phyloP scores from a whole-genome alignment of 306 rosid species.

The Vigna hirtella region DNA sequence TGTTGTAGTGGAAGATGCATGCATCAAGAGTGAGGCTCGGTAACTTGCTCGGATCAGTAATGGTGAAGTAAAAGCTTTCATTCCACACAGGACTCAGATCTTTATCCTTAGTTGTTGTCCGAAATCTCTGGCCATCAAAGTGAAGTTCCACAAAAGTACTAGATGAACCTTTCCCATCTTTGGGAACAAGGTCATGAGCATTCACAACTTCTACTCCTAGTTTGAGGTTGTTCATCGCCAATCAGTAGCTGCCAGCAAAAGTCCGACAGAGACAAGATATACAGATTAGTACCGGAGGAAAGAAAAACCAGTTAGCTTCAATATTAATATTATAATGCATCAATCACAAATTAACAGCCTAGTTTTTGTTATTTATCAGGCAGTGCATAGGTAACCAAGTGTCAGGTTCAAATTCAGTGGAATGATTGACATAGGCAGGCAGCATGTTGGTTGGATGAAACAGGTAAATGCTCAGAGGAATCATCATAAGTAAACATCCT shows the following conservation, averaged over 20 bases:
- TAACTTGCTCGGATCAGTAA: conserved; percentile 70
- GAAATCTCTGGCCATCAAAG: conserved; percentile 77
- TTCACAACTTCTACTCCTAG: conserved; percentile 81
- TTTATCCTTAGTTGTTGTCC: conserved; percentile 71
- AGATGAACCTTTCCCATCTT: conserved; percentile 81
- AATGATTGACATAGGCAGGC: not conserved
- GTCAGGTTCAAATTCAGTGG: not conserved
- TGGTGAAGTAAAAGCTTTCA: conserved; percentile 82
- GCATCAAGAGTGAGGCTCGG: conserved; percentile 73
- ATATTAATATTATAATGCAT: not conserved
- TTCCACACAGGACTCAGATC: conserved; percentile 90
- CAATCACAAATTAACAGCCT: not conserved
- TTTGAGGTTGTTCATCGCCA: conserved; percentile 72
- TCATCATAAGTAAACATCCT: not conserved
- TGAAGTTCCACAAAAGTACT: conserved; percentile 81
- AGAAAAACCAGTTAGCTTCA: not conserved
- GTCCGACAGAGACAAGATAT: conserved; percentile 12
- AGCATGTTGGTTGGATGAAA: not conserved
- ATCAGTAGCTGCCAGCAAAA: conserved; percentile 29
- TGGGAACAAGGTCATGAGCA: conserved; percentile 83
- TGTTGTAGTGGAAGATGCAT: conserved; percentile 53
- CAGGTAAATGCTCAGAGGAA: not conserved
- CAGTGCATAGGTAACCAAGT: no score
- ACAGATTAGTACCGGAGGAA: conserved; percentile 44
- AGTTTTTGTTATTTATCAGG: not conserved